phyloP scores from a whole-genome alignment of 306 rosid species.

The Vigna mungo region DNA sequence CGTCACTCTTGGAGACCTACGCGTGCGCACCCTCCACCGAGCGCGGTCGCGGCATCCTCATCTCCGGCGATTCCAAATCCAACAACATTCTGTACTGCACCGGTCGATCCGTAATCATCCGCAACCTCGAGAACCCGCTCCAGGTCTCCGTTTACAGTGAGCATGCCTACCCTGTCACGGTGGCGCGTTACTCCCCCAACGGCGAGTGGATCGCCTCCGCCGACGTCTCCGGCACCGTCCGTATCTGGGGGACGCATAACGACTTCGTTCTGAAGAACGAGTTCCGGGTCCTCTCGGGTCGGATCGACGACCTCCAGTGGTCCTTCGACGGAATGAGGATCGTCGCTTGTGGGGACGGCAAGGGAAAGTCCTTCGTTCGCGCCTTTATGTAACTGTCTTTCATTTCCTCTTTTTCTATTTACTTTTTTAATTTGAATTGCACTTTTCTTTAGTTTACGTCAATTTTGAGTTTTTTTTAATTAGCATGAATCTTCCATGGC shows the following conservation, averaged over 20 bases:
- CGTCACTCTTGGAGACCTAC: conserved; percentile 66
- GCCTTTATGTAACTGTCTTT: conserved; percentile 72
- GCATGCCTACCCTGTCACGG: conserved; percentile 88
- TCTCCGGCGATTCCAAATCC: conserved; percentile 85
- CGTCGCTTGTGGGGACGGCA: conserved; percentile 92
- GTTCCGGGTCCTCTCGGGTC: conserved; percentile 81
- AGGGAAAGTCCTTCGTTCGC: conserved; percentile 94
- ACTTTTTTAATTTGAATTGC: background rate
- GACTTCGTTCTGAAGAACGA: conserved; percentile 87
- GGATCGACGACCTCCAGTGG: conserved; percentile 98
- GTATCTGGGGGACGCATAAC: conserved; percentile 89
- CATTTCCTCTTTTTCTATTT: background rate
- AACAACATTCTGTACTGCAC: conserved; percentile 82
- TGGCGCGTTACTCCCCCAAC: conserved; percentile 90
- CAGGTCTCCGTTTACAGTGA: conserved; percentile 83
- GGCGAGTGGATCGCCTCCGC: conserved; percentile 99
- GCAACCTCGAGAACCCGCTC: conserved; percentile 80
- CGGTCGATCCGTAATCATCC: conserved; percentile 84
- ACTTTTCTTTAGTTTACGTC: background rate
- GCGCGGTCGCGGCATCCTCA: conserved; percentile 95
- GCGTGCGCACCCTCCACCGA: conserved; percentile 84
- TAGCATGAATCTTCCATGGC: background rate
- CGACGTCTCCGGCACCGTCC: conserved; percentile 81
- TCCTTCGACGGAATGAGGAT: conserved; percentile 84
- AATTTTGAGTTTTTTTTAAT: background rate